Evolutionary conservation across 139 green algal genomes (phyloP).

Genomic region (Ulvella scutata): DNA sequence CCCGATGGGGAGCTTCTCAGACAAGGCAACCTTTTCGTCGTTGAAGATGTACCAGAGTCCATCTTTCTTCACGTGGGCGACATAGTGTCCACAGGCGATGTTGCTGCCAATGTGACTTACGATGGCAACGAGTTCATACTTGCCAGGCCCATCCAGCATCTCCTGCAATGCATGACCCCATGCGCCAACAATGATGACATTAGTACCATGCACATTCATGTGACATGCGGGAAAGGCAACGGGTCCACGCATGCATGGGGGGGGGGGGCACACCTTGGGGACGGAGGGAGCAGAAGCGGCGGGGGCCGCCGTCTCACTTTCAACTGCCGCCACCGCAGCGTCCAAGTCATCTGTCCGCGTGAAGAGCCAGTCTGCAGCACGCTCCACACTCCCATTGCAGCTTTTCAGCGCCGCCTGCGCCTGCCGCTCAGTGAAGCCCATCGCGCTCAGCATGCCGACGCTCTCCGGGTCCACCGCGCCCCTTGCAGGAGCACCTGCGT

Average conservation of each 20-base stretch:
- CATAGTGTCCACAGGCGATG: slow-evolving; percentile 90
- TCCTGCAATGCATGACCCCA: background rate
- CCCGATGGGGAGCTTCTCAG: slow-evolving; percentile 54
- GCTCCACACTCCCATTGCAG: slow-evolving; percentile 62
- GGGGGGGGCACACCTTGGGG: slow-evolving; percentile 18
- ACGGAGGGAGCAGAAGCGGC: slow-evolving; percentile 4
- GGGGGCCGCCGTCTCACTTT: background rate
- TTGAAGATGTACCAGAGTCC: slow-evolving; percentile 91
- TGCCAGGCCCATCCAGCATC: slow-evolving; percentile 39
- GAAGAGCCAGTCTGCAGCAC: slow-evolving; percentile 89
- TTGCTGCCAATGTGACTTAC: slow-evolving; percentile 89
- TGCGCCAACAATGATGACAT: background rate
- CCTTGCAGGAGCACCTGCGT: background rate
- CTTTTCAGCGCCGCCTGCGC: slow-evolving; percentile 42
- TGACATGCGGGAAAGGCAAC: background rate
- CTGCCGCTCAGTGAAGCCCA: slow-evolving; percentile 67
- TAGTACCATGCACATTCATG: background rate
- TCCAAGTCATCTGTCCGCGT: slow-evolving; percentile 70
- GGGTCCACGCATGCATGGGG: background rate
- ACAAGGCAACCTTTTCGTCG: slow-evolving; percentile 91
- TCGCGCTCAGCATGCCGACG: slow-evolving; percentile 46
- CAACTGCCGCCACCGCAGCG: slow-evolving; percentile 27
- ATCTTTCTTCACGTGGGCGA: slow-evolving; percentile 75
- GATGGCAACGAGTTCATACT: slow-evolving; percentile 79
- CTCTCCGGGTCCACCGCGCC: slow-evolving; percentile 22